phyloP scores from a whole-genome alignment of 306 rosid species.

The Phaseolus lunatus region DNA sequence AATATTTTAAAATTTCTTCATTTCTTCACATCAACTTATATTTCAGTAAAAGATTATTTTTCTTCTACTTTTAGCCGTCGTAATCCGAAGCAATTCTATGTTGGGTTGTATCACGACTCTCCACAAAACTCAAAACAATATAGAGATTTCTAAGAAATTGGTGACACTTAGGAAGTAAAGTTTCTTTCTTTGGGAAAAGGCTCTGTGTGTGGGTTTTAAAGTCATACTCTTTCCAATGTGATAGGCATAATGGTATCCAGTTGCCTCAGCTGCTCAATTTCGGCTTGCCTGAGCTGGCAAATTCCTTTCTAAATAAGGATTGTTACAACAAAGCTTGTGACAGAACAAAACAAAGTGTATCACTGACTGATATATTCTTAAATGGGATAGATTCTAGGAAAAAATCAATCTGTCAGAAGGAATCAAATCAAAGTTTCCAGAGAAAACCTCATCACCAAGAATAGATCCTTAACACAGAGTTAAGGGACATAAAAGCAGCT shows the following conservation, averaged over 20 bases:
- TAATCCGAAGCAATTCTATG: too few relatives aligned
- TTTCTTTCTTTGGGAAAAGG: conserved; percentile 76
- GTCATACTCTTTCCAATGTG: conserved; percentile 44
- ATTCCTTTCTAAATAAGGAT: conserved; percentile 38
- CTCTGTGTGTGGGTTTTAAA: conserved; percentile 48
- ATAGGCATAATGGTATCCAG: conserved; percentile 39
- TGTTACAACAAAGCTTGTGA: conserved; percentile 35
- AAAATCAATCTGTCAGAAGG: conserved; percentile 48
- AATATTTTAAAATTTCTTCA: too few relatives aligned
- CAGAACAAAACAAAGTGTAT: conserved; percentile 40
- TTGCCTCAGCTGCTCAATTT: conserved; percentile 33
- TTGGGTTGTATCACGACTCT: too few relatives aligned
- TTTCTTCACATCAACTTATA: too few relatives aligned
- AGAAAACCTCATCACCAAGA: conserved; percentile 36
- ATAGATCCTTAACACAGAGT: too few relatives aligned
- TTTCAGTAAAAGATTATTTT: too few relatives aligned
- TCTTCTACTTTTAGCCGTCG: too few relatives aligned
- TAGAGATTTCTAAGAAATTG: conserved; percentile 44
- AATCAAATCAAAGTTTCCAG: conserved; percentile 43
- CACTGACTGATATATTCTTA: conserved; percentile 44
- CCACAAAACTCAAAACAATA: conserved; percentile 37
- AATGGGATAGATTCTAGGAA: conserved; percentile 40
- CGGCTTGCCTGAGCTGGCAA: conserved; percentile 33
- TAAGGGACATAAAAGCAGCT: too few relatives aligned
- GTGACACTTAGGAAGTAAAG: conserved; percentile 68